Evolutionary conservation across 208 protist species (phyloP), one percentile per base, ranked within the genome.

Genomic region (Crithidia bombi): DNA sequence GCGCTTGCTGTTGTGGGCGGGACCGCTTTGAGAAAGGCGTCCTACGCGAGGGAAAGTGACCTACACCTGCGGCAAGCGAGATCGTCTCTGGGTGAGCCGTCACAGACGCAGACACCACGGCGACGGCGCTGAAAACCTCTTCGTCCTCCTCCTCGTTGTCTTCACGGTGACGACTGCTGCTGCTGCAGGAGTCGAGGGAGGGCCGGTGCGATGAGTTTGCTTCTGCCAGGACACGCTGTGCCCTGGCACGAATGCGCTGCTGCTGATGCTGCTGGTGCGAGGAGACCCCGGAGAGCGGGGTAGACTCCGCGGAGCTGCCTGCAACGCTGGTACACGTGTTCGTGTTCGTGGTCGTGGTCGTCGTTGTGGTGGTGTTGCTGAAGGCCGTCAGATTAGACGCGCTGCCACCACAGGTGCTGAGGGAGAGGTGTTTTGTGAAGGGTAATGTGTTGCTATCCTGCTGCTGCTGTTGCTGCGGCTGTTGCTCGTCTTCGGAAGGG

Each of bases 211-310:
- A 23, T 17, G 5, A 28, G n/a, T 54, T 57, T 21, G 63, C 36
- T 28, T 77, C 70, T 7, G 44, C 47, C 21, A 71, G 46, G 25
- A 39, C 23, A 12, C 71, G 63, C 33, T 67, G 47, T n/a, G 64
- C 47, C 12, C 35, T 39, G 14, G 46, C 63, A 10, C 63, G 56
- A 10, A 52, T 43, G 10, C 1, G 15, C 47, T 62, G 57, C 35
- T 70, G 71, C 15, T 70, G 39, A 35, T 62, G 57, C 35, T 70
- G 71, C 15, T 70, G 39, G 35, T 71, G 64, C 28, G 49, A 58
- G 19, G 64, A 68, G 33, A 35, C 44, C 1, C 70, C 75, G n/a
- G 70, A 77, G 23, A 72, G 64, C 14, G 75, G 75, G 0, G 75
- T 73, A 6, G 70, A 73, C 11, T 61, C 28, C 28, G 11, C 59